Evolutionary conservation across 305 asterid species (phyloP), one percentile per base, ranked within the genome.

Genomic region (Solanum chacoense): DNA sequence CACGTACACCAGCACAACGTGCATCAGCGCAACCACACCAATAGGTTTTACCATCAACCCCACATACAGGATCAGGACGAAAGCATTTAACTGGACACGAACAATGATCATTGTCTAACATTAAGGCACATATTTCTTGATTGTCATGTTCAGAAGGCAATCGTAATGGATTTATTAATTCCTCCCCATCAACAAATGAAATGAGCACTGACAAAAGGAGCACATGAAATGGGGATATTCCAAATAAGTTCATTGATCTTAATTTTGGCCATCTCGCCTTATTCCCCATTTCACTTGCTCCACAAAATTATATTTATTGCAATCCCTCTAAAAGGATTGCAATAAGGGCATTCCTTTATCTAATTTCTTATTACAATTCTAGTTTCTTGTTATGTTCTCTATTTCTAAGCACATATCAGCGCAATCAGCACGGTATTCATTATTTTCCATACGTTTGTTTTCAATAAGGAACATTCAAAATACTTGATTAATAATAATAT

Each of bases 21-120:
- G 90, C 90, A 77, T 89, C 90, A 24, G 72, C 73, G 22, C 90
- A 89, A 34, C 90, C 90, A 76, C 90, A 89, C 90, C 90, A 89
- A 37, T 89, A 89, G 50, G 90, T 89, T 45, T 84, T 87, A 31
- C 90, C 90, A 65, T 89, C 88, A 24, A 89, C 72, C 32, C 90
- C 90, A 6, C 90, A 89, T 55, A 89, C 88, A 14, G 90, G 90
- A 42, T 85, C 86, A 1, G 88, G 74, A 18, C 85, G 65, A 76
- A 89, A 89, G 38, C 90, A 89, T 65, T 89, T 89, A 35, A 89
- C 65, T 7, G 90, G 90, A 50, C 81, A 89, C 7, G 88, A 73
- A 59, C n/a, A 72, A 83, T 83, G 3, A 20, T 50, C 22, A 20
- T 14, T 9, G 26, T 20, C 26, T 6, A 16, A 9, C 18, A 26